phyloP scores from a whole-genome alignment of 768 basidiomycete species.

The Naganishia friedmannii region DNA sequence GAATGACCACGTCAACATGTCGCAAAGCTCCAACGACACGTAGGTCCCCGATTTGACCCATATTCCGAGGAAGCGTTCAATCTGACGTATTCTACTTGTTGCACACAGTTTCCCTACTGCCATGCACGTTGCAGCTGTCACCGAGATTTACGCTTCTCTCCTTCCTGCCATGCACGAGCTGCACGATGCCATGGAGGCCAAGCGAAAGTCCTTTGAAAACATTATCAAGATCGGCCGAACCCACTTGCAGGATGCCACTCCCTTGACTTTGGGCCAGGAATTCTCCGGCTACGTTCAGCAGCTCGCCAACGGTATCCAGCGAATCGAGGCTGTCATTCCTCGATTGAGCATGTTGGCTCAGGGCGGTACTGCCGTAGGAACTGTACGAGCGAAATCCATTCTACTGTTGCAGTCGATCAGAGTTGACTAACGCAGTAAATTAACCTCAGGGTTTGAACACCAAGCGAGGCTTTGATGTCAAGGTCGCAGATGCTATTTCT shows the following conservation, averaged over 20 bases:
- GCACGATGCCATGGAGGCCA: constrained; percentile 75
- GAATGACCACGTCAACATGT: constrained; percentile 99
- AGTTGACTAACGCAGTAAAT: neutral
- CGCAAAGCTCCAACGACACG: constrained; percentile 98
- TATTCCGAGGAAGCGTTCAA: neutral
- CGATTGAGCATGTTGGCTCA: constrained; percentile 87
- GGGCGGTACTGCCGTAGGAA: constrained; percentile 97
- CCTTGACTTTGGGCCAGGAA: constrained; percentile 95
- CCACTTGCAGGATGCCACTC: constrained; percentile 94
- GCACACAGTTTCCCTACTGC: constrained; percentile 87
- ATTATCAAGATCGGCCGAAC: constrained; percentile 99
- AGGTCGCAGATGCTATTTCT: constrained; percentile 85
- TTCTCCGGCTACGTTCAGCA: constrained; percentile 98
- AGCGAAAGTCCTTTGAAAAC: constrained; percentile 75
- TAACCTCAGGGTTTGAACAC: constrained; percentile 82
- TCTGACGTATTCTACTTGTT: neutral
- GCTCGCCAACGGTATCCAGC: constrained; percentile 80
- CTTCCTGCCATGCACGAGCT: constrained; percentile 82
- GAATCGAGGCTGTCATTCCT: constrained; percentile 75
- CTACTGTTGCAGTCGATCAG: neutral
- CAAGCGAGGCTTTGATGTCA: constrained; percentile 91
- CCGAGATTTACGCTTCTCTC: constrained; percentile 73
- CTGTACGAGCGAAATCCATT: constrained; percentile 59
- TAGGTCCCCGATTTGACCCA: constrained; percentile 53
- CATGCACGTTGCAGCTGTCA: constrained; percentile 96